Base-by-base conservation (phyloP, 225 moss, liverwort and hornwort genomes). In the Antitrichia curtipendula region DNA sequence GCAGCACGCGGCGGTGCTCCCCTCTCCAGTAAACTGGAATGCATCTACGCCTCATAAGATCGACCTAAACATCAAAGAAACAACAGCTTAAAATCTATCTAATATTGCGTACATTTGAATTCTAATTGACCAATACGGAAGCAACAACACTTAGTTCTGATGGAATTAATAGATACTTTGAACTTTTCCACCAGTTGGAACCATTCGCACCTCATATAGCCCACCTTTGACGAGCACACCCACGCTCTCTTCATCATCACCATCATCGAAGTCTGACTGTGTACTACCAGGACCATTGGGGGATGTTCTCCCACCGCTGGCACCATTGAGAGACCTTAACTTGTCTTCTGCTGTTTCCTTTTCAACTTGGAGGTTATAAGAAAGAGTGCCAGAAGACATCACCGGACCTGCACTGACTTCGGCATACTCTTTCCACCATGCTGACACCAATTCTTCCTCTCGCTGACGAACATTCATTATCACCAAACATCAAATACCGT, bases 21-120 rank as follows among this genome's bases (percentile, higher is more conserved):
- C 99, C 97, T 91, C 96, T 95, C 99, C 99, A 99, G 82, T 99
- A 99, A 72, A 99, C 97, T 90, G 99, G 99, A 85, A 95, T 94
- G 87, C 97, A 97, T 80, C 97, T 95, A 84, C 99, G 94, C 84
- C 90, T 93, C 91, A 91, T 88, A 80, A 99, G 96, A 92, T 99
- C 95, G 69, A 99, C 99, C 99, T 99, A 84, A 70, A 78, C 72
- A 82, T 83, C 86, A 81, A 86, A 75, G 74, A 63, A 85, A 86
- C 84, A 82, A 60, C 15, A 79, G 85, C 75, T 84, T 76, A 80
- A 28, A 82, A 56, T 58, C 38, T 61, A 82, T 47, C 64, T 19
- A 23, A 74, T 34, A 64, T 34, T 56, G 43, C 63, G 36, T 61
- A 40, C 49, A 66, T 72, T 89, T 36, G 25, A 61, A 90, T 45